Conservation (phyloP, 1,284 basidiomycete genomes). For the Hortiboletus rubellus region DNA sequence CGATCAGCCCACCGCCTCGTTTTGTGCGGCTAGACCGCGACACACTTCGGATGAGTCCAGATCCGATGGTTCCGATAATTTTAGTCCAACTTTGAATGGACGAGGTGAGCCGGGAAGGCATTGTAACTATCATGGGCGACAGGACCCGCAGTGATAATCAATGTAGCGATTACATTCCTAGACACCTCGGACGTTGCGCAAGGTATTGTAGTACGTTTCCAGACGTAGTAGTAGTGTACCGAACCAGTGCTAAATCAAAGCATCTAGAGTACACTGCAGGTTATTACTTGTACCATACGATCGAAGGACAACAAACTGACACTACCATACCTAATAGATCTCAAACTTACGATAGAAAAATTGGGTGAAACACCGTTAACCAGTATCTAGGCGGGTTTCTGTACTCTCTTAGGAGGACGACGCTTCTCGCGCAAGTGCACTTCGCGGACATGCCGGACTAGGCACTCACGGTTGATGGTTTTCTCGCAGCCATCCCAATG, state of each 20-base stretch:
- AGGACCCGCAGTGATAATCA: no score
- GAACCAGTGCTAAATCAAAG: not conserved
- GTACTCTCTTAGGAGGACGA: not conserved
- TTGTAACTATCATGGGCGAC: no score
- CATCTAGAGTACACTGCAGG: not conserved
- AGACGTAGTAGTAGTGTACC: not conserved
- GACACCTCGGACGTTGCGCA: no score
- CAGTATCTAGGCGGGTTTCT: not conserved
- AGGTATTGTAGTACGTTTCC: not conserved
- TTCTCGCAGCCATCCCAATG: slow-evolving; percentile 19
- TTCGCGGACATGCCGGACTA: slow-evolving; percentile 25
- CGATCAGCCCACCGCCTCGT: no score
- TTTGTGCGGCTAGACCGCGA: no score
- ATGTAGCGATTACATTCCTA: no score
- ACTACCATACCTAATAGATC: not conserved
- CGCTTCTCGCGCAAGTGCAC: slow-evolving; percentile 20
- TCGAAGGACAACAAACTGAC: not conserved
- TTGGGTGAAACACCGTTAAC: not conserved
- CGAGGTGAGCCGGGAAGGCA: no score
- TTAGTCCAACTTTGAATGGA: no score
- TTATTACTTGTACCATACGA: not conserved
- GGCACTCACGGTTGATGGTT: slow-evolving; percentile 25
- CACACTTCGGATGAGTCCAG: no score
- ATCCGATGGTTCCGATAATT: no score
- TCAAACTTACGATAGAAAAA: not conserved